Conservation (phyloP, 2,329 filamentous ascomycete species). For the Myriosclerotinia scirpicola region DNA sequence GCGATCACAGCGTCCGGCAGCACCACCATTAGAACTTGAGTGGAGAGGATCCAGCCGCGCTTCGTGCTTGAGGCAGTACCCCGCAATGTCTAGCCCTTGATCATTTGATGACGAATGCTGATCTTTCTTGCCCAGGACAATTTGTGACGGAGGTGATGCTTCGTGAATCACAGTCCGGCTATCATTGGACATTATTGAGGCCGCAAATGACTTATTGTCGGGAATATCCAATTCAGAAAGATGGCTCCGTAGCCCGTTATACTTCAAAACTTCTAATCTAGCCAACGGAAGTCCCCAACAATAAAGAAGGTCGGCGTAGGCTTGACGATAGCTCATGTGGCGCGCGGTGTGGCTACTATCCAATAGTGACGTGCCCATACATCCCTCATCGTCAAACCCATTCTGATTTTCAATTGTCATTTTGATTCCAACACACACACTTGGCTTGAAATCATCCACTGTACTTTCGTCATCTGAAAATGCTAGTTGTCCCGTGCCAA, state of each 20-base stretch:
- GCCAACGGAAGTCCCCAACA: conserved; percentile 64
- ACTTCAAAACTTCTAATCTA: conserved; percentile 67
- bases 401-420: conserved; percentile 60
- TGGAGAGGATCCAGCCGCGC: conserved; percentile 59
- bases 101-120: conserved; percentile 49
- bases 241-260: conserved; percentile 60
- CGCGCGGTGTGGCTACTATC: conserved; percentile 49
- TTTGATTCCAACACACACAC: conserved; percentile 38
- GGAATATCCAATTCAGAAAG: conserved; percentile 36
- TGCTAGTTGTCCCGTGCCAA: conserved; percentile 29
- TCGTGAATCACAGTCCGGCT: conserved; percentile 31
- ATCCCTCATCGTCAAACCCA: conserved; percentile 69
- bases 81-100: conserved; percentile 61
- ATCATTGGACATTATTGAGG: conserved; percentile 36
- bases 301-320: conserved; percentile 68
- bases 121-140: conserved; percentile 58
- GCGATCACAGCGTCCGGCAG: conserved; percentile 50
- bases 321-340: conserved; percentile 61
- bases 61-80: conserved; percentile 63
- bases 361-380: conserved; percentile 59
- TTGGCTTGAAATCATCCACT: conserved; percentile 30
- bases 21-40: conserved; percentile 43
- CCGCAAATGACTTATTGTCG: conserved; percentile 36
- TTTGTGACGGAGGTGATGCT: conserved; percentile 46
- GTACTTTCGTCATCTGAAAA: conserved; percentile 39